Base-by-base conservation (phyloP, 2,329 filamentous ascomycete genomes). In the Corynespora cassiicola region DNA sequence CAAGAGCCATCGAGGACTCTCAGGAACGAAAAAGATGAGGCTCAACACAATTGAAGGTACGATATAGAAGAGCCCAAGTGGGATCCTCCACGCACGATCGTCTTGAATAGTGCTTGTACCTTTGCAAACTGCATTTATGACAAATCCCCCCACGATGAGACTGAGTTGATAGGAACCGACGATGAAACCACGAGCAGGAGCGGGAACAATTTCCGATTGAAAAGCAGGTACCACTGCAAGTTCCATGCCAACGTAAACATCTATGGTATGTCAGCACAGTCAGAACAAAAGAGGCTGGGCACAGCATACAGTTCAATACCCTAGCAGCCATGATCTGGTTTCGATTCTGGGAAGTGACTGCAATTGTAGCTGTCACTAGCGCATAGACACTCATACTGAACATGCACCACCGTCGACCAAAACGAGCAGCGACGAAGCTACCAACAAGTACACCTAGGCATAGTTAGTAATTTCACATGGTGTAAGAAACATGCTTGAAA, bases 181-280 rank as follows among this genome's bases (percentile, higher is more conserved):
- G 22, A 36, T 22, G 22, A 44, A 26, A 27, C 41, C 41, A 6
- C 41, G 41, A 22, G 33, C 36, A 11, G 35, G 25, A 3, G 41
- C 41, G 14, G 41, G 41, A 14, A 39, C 36, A 15, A 44, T 39
- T 29, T 44, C 41, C 11, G 31, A 35, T 22, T 44, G 41, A n/a
- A 44, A 39, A 9, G 31, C 36, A 10, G 41, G 41, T n/a, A 44
- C 31, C 3, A 44, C 36, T n/a, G 41, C 19, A 3, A 44, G 27
- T 24, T 44, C 41, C 41, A 44, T 44, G 25, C 41, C 41, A 15
- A 44, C 31, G 16, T 44, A 44, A 2, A 44, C 27, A 30, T 44
- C 38, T 38, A 26, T 16, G 20, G 5, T 6, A 16, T 15, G 14
- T 29, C 12, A 40, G 30, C 7, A 32, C n/a, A n/a, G n/a, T n/a